phyloP scores from a whole-genome alignment of 192 early-diverging fungal species.

The Endogone sp. region DNA sequence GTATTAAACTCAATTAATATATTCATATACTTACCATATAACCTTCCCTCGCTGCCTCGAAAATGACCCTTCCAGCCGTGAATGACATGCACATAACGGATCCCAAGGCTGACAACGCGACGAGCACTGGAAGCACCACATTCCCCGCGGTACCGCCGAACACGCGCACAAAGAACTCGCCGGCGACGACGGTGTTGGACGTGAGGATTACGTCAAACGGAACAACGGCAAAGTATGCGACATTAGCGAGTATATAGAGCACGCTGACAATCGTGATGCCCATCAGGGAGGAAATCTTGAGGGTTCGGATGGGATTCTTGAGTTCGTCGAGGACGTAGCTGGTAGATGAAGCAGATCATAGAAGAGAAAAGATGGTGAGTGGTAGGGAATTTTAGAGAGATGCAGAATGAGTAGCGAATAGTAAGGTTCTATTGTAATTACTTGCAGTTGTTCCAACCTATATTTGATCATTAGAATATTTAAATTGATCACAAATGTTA shows the following conservation, averaged over 20 bases:
- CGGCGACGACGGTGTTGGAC: slow-evolving; percentile 52
- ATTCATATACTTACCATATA: slow-evolving; percentile 20
- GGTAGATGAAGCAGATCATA: slow-evolving; percentile 54
- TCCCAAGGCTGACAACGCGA: slow-evolving; percentile 49
- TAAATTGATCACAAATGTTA: too few species aligned
- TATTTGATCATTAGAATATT: too few species aligned
- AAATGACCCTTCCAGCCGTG: slow-evolving; percentile 45
- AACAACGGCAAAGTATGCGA: slow-evolving; percentile 60
- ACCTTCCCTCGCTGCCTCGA: slow-evolving; percentile 46
- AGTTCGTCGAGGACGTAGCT: slow-evolving; percentile 63
- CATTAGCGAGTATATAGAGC: slow-evolving; percentile 59
- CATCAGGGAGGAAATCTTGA: slow-evolving; percentile 51
- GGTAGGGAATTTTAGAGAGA: too few species aligned
- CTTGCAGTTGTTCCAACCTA: not conserved
- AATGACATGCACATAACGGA: slow-evolving; percentile 48
- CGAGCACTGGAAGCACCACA: slow-evolving; percentile 45
- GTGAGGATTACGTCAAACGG: slow-evolving; percentile 46
- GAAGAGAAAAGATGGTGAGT: slow-evolving; percentile 60
- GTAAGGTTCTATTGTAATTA: not conserved
- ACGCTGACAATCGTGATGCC: slow-evolving; percentile 43
- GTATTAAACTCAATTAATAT: not conserved
- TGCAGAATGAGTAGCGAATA: not conserved
- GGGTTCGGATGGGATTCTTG: slow-evolving; percentile 49
- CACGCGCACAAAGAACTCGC: slow-evolving; percentile 48
- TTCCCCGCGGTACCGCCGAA: slow-evolving; percentile 48